Conservation (phyloP, 73 alveolate species). For the Diophrys sp. region DNA sequence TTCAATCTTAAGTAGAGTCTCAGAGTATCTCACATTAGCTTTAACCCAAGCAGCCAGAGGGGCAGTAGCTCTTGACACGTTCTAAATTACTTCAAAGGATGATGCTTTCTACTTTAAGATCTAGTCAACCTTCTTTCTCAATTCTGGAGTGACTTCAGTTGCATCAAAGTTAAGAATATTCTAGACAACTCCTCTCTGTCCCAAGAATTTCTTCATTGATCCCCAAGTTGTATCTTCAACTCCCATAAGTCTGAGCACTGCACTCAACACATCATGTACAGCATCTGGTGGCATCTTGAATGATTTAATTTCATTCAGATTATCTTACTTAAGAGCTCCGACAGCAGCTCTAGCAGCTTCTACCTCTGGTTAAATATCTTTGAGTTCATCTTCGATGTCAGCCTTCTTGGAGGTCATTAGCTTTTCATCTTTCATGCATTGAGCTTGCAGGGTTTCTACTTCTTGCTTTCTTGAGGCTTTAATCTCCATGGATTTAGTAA, state of each 20-base stretch:
- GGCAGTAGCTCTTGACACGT: constrained; percentile 93
- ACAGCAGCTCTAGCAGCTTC: constrained; percentile 90
- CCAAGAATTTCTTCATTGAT: constrained; percentile 89
- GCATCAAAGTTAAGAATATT: constrained; percentile 93
- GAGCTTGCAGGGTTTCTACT: constrained; percentile 63
- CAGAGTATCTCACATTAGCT: constrained; percentile 94
- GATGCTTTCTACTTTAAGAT: constrained; percentile 66
- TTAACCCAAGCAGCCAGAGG: constrained; percentile 98
- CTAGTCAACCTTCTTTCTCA: constrained; percentile 82
- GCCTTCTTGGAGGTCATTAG: constrained; percentile 61
- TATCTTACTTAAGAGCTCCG: constrained; percentile 81
- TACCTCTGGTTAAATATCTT: constrained; percentile 89
- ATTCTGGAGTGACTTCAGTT: constrained; percentile 71
- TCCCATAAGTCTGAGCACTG: constrained; percentile 92
- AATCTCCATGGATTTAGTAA: constrained; percentile 93
- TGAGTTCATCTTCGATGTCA: constrained; percentile 74
- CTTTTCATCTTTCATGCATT: constrained; percentile 69
- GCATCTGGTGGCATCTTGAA: constrained; percentile 96
- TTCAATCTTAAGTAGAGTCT: constrained; percentile 92
- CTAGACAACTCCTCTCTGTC: constrained; percentile 80
- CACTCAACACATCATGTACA: constrained; percentile 91
- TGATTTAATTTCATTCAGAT: constrained; percentile 87
- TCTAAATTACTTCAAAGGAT: constrained; percentile 76
- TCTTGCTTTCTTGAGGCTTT: constrained; percentile 83
- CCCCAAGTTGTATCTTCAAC: constrained; percentile 88